Evolutionary conservation across 2,329 filamentous ascomycete species (phyloP).

Genomic region (Fusarium buharicum): DNA sequence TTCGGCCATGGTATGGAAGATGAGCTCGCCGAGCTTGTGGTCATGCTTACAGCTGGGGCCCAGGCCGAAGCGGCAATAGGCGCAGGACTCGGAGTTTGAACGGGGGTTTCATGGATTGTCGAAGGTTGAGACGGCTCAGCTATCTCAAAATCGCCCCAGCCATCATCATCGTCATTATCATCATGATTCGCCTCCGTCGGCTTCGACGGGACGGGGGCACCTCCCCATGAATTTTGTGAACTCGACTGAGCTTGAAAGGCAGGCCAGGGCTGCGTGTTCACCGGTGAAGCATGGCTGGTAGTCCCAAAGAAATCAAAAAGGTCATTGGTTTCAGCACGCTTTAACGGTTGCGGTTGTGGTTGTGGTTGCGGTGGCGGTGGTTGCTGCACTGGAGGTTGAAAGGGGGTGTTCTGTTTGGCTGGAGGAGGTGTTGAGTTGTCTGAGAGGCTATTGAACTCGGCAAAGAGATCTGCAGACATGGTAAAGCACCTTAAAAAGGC

Average conservation of each 20-base stretch:
- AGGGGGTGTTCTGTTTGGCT: slow-evolving; percentile 23
- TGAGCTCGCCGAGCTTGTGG: slow-evolving; percentile 18
- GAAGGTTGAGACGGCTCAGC: slow-evolving; percentile 52
- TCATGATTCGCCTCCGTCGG: slow-evolving; percentile 51
- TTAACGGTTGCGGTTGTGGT: slow-evolving; percentile 19
- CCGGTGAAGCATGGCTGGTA: slow-evolving; percentile 23
- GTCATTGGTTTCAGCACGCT: slow-evolving; percentile 41
- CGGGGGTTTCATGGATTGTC: slow-evolving; percentile 26
- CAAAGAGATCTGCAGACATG: slow-evolving; percentile 75
- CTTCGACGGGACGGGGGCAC: slow-evolving; percentile 25
- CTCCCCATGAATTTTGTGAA: slow-evolving; percentile 35
- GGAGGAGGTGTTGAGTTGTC: slow-evolving; percentile 48
- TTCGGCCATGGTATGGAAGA: slow-evolving; percentile 37
- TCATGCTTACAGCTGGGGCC: slow-evolving; percentile 13
- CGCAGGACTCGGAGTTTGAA: slow-evolving; percentile 9
- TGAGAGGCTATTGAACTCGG: slow-evolving; percentile 67
- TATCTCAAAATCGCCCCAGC: slow-evolving; percentile 75
- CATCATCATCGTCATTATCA: slow-evolving; percentile 67
- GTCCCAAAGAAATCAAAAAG: slow-evolving; percentile 42
- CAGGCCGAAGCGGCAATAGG: slow-evolving; percentile 28
- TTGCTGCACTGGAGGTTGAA: slow-evolving; percentile 25
- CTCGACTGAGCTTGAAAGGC: slow-evolving; percentile 43
- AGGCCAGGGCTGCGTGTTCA: slow-evolving; percentile 47
- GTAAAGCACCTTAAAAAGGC: slow-evolving; percentile 33
- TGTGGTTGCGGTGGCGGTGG: slow-evolving; percentile 11